phyloP scores from a whole-genome alignment of 2,329 filamentous ascomycete genomes.

The Hypoxylon rubiginosum region DNA sequence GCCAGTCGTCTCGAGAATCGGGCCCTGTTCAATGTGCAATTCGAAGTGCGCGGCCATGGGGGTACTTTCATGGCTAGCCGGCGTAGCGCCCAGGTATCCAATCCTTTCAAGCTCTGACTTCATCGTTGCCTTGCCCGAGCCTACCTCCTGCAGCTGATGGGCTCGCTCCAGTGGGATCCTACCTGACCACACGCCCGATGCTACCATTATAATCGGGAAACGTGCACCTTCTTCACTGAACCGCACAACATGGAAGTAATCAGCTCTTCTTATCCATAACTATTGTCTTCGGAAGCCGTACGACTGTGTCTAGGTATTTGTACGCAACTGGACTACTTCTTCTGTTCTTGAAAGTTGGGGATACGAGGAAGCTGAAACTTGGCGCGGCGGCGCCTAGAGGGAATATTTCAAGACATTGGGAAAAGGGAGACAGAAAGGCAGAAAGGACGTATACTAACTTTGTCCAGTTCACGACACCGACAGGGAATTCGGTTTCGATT shows the following conservation, averaged over 20 bases:
- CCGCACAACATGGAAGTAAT: neutral
- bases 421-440: neutral
- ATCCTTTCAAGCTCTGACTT: slow-evolving; percentile 39
- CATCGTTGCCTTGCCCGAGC: slow-evolving; percentile 27
- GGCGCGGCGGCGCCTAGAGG: too few species aligned
- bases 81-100: slow-evolving; percentile 35
- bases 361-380: too few species aligned
- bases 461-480: slow-evolving; percentile 82
- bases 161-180: slow-evolving; percentile 22
- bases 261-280: neutral
- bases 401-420: neutral
- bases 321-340: too few species aligned
- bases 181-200: slow-evolving; percentile 38
- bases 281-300: neutral
- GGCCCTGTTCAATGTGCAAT: slow-evolving; percentile 43
- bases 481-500: slow-evolving; percentile 75
- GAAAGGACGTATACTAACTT: slow-evolving; percentile 55
- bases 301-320: too few species aligned
- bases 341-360: too few species aligned
- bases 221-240: slow-evolving; percentile 39
- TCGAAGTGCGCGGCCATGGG: slow-evolving; percentile 43
- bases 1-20: slow-evolving; percentile 32
- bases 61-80: slow-evolving; percentile 30
- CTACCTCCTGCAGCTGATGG: slow-evolving; percentile 19
- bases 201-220: slow-evolving; percentile 33